A percentile compares a stretch with the other conserved stretches of the same genome.
phyloP scores from a whole-genome alignment of 2,329 filamentous ascomycete species.

The Colletotrichum euphorbiae region DNA sequence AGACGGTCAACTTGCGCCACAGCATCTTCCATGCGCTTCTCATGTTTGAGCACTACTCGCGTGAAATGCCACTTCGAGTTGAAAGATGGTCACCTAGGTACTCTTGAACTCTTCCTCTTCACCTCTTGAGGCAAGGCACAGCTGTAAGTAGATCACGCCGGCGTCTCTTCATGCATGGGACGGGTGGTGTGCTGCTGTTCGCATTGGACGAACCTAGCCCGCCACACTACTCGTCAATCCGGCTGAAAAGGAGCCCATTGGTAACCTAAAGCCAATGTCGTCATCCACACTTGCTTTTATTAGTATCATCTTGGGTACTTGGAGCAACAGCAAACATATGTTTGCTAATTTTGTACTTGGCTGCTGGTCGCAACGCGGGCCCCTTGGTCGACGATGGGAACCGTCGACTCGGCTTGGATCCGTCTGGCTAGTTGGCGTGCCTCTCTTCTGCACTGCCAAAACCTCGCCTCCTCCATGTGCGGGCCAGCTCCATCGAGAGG shows the following conservation, averaged over 20 bases:
- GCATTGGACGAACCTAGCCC: constrained; percentile 31
- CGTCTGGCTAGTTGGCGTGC: constrained; percentile 28
- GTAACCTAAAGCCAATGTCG: background rate
- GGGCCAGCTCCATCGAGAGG: too few relatives aligned
- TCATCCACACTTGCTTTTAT: background rate
- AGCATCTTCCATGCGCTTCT: background rate
- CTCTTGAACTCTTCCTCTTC: background rate
- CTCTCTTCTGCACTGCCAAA: background rate
- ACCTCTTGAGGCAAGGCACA: background rate
- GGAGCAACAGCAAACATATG: constrained; percentile 5
- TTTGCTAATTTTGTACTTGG: background rate
- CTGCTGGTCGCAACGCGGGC: background rate
- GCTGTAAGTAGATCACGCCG: background rate
- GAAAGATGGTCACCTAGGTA: background rate
- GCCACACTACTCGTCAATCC: constrained; percentile 9
- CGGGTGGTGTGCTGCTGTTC: constrained; percentile 13
- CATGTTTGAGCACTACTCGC: background rate
- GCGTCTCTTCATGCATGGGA: constrained; percentile 1
- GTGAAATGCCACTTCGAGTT: background rate
- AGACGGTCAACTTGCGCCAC: background rate
- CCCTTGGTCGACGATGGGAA: background rate
- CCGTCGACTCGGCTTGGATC: constrained; percentile 24
- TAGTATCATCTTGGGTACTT: background rate
- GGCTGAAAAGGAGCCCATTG: background rate
- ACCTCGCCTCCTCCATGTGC: background rate